Conservation (phyloP, 371 early-diverging fungal species). For the Neoconidiobolus thromboides region DNA sequence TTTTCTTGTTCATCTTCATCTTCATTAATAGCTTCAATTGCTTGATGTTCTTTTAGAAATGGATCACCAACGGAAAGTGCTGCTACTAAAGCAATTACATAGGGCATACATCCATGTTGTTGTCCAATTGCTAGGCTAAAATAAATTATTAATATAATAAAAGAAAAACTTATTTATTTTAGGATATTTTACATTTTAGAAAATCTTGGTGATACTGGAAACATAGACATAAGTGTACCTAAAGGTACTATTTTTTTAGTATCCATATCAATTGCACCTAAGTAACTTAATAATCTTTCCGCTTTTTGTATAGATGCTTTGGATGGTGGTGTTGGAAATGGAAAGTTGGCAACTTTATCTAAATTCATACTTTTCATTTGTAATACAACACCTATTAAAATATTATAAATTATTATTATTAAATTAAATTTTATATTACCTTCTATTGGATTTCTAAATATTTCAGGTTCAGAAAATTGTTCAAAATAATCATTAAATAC, state of each 20-base stretch:
- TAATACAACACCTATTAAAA: slow-evolving; percentile 38
- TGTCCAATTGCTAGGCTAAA: slow-evolving; percentile 53
- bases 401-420: slow-evolving; percentile 12
- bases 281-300: slow-evolving; percentile 43
- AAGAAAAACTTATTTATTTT: slow-evolving; percentile 12
- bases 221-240: slow-evolving; percentile 74
- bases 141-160: slow-evolving; percentile 15
- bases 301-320: slow-evolving; percentile 40
- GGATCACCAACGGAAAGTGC: slow-evolving; percentile 85
- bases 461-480: slow-evolving; percentile 82
- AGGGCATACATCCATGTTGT: slow-evolving; percentile 58
- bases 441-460: slow-evolving; percentile 87
- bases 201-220: slow-evolving; percentile 89
- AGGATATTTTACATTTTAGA: slow-evolving; percentile 49
- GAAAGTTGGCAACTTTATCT: slow-evolving; percentile 83
- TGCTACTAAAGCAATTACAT: slow-evolving; percentile 73
- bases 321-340: slow-evolving; percentile 81
- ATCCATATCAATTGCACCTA: slow-evolving; percentile 48
- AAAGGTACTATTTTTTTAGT: slow-evolving; percentile 56
- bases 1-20: slow-evolving; percentile 18
- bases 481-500: slow-evolving; percentile 83
- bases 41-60: slow-evolving; percentile 48
- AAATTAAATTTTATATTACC: slow-evolving; percentile 11
- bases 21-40: slow-evolving; percentile 21
- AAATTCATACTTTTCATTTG: slow-evolving; percentile 94